These are phyloP conservation scores for Schoenoplectus triqueter DNA, from an alignment of 202 grass and related monocot genomes.

Conservation along the genomic window DNA sequence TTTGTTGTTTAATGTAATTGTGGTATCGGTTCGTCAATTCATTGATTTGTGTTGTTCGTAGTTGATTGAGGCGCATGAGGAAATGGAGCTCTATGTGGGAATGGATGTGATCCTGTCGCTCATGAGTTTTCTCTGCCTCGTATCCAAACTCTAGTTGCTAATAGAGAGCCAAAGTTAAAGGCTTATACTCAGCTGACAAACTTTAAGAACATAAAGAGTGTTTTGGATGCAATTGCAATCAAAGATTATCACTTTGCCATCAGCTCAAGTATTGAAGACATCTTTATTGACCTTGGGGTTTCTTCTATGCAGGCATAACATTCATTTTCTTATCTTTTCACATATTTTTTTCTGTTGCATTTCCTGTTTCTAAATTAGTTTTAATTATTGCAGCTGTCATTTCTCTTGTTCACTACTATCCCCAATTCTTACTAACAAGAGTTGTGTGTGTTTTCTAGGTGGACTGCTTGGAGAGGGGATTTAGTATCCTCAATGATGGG, in stretches of 20 bases:
- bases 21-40: slow-evolving; percentile 28
- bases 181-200: slow-evolving; percentile 68
- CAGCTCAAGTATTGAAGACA: slow-evolving; percentile 52
- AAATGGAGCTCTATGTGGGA: slow-evolving; percentile 84
- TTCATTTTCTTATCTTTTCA: neutral
- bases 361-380: neutral
- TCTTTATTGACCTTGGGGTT: slow-evolving; percentile 90
- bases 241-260: neutral
- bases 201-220: slow-evolving; percentile 86
- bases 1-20: neutral
- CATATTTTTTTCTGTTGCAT: neutral
- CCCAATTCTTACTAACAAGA: neutral
- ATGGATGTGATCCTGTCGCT: slow-evolving; percentile 81
- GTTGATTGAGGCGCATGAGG: slow-evolving; percentile 84
- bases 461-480: slow-evolving; percentile 69
- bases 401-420: neutral
- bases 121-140: slow-evolving; percentile 54
- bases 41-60: slow-evolving; percentile 39
- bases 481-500: slow-evolving; percentile 75
- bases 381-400: neutral
- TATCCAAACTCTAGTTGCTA: slow-evolving; percentile 57
- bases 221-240: slow-evolving; percentile 44
- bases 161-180: slow-evolving; percentile 36
- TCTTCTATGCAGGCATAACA: slow-evolving; percentile 88
- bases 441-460: slow-evolving; percentile 42